A percentile compares a stretch with the other conserved stretches of the same genome.
Conservation (phyloP, 805 yeast genomes). For the Cyberlindnera bimundalis region DNA sequence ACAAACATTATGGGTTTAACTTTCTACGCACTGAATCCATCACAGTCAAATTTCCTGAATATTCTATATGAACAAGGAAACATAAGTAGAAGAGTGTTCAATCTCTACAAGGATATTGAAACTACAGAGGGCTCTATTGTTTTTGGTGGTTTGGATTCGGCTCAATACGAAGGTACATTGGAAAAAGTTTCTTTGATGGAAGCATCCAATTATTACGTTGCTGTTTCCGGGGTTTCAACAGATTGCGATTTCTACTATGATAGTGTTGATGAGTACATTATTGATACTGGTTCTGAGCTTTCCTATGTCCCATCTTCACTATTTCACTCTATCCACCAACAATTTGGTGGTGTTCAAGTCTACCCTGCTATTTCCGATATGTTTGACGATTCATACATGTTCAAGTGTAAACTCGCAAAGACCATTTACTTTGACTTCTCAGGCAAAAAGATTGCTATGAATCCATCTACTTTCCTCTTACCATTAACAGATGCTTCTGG, state of each 20-base stretch:
- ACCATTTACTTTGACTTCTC: conserved; percentile 16
- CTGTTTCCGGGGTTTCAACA: conserved; percentile 15
- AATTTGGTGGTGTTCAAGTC: conserved; percentile 14
- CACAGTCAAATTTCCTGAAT: conserved; percentile 3
- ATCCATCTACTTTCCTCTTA: conserved; percentile 11
- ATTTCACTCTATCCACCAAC: conserved; percentile 18
- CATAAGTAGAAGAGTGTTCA: conserved; percentile 15
- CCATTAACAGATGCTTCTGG: conserved; percentile 13
- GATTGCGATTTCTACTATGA: conserved; percentile 13
- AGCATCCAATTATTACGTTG: neutral
- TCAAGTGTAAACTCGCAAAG: conserved; percentile 22
- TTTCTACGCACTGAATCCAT: neutral
- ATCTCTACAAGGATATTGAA: conserved; percentile 5
- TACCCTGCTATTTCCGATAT: conserved; percentile 30
- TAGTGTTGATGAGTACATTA: neutral
- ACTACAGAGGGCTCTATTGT: conserved; percentile 15
- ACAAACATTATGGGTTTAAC: conserved; percentile 17
- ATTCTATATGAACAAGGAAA: conserved; percentile 3
- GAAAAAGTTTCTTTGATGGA: conserved; percentile 11
- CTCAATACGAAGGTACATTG: conserved; percentile 16
- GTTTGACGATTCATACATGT: conserved; percentile 35
- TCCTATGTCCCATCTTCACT: conserved; percentile 6
- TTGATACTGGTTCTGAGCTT: conserved; percentile 23
- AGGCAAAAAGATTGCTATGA: conserved; percentile 15
- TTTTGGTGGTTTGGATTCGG: conserved; percentile 24